Conservation (phyloP, 495 filamentous ascomycete genomes). For the Cairneyella variabilis region DNA sequence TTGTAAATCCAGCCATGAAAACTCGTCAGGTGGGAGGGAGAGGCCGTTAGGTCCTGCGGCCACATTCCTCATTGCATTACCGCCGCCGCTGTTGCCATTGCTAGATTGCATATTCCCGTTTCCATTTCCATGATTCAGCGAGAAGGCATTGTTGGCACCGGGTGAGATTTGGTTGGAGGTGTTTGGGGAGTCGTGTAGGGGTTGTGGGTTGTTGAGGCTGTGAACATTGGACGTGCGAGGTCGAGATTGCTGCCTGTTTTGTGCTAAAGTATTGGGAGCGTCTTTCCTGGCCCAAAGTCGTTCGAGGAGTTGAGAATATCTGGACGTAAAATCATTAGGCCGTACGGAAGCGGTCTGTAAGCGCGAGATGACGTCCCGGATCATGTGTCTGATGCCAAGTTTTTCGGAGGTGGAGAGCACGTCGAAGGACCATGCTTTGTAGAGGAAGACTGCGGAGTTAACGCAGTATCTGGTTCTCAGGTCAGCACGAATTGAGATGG, state of each 20-base stretch:
- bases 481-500: background rate
- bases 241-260: background rate
- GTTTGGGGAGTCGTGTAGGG: background rate
- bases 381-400: constrained; percentile 21
- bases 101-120: too few relatives aligned
- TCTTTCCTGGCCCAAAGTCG: constrained; percentile 18
- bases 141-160: background rate
- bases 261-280: background rate
- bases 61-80: background rate
- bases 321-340: constrained; percentile 14
- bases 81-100: background rate
- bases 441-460: constrained; percentile 19
- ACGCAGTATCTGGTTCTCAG: constrained; percentile 11
- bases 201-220: background rate
- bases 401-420: constrained; percentile 19
- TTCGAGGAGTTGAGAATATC: constrained; percentile 16
- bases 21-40: constrained; percentile 10
- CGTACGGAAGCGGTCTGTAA: constrained; percentile 15
- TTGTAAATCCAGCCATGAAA: constrained; percentile 21
- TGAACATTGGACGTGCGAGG: background rate
- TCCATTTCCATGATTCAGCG: too few relatives aligned
- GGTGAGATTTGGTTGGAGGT: background rate
- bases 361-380: constrained; percentile 13
- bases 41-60: too few relatives aligned
- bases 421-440: constrained; percentile 17